Conservation (phyloP, 202 grass and related monocot genomes). For the Alloteropsis angusta region DNA sequence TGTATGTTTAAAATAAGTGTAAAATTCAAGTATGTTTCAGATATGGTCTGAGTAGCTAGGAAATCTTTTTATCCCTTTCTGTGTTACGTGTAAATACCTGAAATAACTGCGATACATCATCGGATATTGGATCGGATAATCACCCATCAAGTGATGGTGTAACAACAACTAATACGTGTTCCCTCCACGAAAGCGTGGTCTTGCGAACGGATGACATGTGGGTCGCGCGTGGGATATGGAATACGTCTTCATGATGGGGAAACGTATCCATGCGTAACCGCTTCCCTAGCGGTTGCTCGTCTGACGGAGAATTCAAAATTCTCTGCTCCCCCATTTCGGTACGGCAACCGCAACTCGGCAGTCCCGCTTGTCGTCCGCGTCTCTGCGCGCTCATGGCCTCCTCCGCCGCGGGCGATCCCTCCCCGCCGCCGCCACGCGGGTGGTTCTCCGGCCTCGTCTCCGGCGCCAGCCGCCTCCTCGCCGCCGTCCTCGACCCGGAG, state of each 20-base stretch:
- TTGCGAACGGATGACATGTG: no score
- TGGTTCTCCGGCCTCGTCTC: conserved; percentile 43
- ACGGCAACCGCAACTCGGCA: neutral
- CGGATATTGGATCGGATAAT: rapidly evolving
- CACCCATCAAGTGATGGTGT: neutral
- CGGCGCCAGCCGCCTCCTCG: conserved; percentile 39
- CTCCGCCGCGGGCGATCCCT: neutral
- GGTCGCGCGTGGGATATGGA: no score
- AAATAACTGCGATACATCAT: neutral
- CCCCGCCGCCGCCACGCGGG: neutral
- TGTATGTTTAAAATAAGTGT: neutral
- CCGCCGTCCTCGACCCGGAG: conserved; percentile 34
- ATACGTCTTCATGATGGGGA: neutral
- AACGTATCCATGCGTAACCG: neutral
- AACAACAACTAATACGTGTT: neutral
- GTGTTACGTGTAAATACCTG: no score
- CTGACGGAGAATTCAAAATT: conserved; percentile 10
- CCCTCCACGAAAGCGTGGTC: neutral
- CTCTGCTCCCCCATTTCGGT: neutral
- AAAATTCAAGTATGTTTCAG: neutral
- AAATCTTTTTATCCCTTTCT: no score
- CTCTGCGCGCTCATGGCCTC: conserved; percentile 6
- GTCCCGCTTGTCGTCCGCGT: neutral
- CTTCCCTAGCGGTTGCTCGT: neutral
- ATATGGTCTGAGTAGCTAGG: neutral